A percentile compares a stretch with the other conserved stretches of the same genome.
Evolutionary conservation across 768 basidiomycete genomes (phyloP).

Genomic region (Lentinula boryana): DNA sequence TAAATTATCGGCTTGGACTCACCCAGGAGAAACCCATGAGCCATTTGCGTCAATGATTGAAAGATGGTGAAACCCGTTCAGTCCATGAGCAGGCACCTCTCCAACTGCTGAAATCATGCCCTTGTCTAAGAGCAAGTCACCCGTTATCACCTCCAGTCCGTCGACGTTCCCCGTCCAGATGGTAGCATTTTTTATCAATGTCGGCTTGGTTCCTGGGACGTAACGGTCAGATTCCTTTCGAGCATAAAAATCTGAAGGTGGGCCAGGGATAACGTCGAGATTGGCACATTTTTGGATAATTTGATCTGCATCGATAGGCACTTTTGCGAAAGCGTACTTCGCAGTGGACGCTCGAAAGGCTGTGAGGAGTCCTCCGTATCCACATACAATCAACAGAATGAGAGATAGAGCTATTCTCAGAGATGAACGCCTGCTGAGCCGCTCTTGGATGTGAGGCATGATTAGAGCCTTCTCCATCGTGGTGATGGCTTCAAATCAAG

Average conservation of each 20-base stretch:
- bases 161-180: slow-evolving; percentile 53
- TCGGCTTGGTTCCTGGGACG: slow-evolving; percentile 53
- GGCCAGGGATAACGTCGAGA: slow-evolving; percentile 39
- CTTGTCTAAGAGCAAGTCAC: slow-evolving; percentile 54
- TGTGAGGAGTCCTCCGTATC: neutral
- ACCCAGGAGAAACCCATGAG: slow-evolving; percentile 73
- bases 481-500: neutral
- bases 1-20: slow-evolving; percentile 20
- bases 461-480: slow-evolving; percentile 1
- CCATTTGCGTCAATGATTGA: slow-evolving; percentile 47
- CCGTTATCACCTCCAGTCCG: slow-evolving; percentile 49
- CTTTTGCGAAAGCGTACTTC: slow-evolving; percentile 6
- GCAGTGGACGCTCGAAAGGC: neutral
- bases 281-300: slow-evolving; percentile 47
- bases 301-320: slow-evolving; percentile 32
- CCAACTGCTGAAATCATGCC: slow-evolving; percentile 53
- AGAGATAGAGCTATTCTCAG: slow-evolving; percentile 14
- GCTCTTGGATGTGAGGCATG: neutral
- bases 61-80: slow-evolving; percentile 12
- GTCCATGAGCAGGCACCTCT: slow-evolving; percentile 26
- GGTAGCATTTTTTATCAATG: slow-evolving; percentile 67
- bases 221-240: slow-evolving; percentile 54
- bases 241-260: slow-evolving; percentile 34
- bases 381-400: neutral
- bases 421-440: slow-evolving; percentile 32